Conservation (phyloP, 129 eudicot species). For the Ambrosia trifida region DNA sequence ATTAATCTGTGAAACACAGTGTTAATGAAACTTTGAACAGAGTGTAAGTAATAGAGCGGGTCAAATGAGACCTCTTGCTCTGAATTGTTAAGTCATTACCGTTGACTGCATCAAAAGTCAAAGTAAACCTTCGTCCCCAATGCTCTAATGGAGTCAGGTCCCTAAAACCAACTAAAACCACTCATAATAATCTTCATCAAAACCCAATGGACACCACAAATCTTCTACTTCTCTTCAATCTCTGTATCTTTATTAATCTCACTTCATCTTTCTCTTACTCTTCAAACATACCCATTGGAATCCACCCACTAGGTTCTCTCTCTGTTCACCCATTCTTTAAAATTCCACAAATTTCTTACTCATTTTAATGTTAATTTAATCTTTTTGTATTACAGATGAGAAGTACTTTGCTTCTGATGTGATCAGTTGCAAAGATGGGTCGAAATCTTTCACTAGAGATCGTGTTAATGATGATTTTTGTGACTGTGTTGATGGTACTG, state of each 20-base stretch:
- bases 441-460: conserved; percentile 63
- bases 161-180: not conserved
- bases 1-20: no score
- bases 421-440: conserved; percentile 84
- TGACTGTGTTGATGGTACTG: conserved; percentile 90
- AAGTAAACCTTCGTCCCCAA: not conserved
- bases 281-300: conserved; percentile 52
- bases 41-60: no score
- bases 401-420: conserved; percentile 66
- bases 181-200: not conserved
- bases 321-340: conserved; percentile 9
- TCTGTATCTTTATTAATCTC: conserved; percentile 15
- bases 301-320: conserved; percentile 73
- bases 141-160: conserved; percentile 6
- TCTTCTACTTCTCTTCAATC: not conserved
- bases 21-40: no score
- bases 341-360: not conserved
- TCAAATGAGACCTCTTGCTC: no score
- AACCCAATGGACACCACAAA: conserved; percentile 19
- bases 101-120: conserved; percentile 22
- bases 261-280: conserved; percentile 21
- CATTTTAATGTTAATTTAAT: not conserved
- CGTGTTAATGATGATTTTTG: conserved; percentile 87
- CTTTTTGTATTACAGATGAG: conserved; percentile 48
- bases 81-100: not conserved